Evolutionary conservation across 257 asterid species (phyloP), one percentile per base, ranked within the genome.

Genomic region (Misopates orontium): DNA sequence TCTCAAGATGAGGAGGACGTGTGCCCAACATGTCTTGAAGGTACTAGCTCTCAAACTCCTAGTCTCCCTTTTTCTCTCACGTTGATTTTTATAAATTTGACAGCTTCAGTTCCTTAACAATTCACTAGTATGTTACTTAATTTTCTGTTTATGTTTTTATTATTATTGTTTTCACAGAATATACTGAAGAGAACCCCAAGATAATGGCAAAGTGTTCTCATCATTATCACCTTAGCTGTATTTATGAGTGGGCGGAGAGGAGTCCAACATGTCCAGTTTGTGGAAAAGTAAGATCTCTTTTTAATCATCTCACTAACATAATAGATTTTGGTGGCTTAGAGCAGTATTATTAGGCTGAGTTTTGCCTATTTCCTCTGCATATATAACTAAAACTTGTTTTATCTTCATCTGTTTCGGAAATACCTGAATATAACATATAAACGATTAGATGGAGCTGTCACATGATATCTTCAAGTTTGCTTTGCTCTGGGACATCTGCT

Each of bases 181-280:
- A 80, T 70, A 72, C 75, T 2, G 47, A 32, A n/a, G 89, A 84
- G 64, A 84, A 88, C 64, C 91, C 96, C 9, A 82, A 74, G 78
- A 85, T 80, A 64, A 8, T 11, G 4, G 44, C 83, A n/a, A 64
- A 84, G 28, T 85, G 91, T 53, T 64, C 66, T 54, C 94, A 85
- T 75, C 89, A 85, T 71, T 88, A 57, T 80, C 94, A 88, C 63
- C 91, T 88, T 32, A 23, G 87, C 28, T 85, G 94, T 61, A 85
- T 88, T 65, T 88, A 79, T 1, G 96, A 88, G 69, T 88, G 96
- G 96, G 74, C 78, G 89, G 91, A 83, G 67, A 77, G 94, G 67
- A 88, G 83, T 55, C 52, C 58, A 23, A 68, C 24, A 13, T 88
- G 96, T 66, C 94, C 96, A 12, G 53, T 68, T 60, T 88, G 96